Conservation (phyloP, 768 basidiomycete species). For the Mycena latifolia region DNA sequence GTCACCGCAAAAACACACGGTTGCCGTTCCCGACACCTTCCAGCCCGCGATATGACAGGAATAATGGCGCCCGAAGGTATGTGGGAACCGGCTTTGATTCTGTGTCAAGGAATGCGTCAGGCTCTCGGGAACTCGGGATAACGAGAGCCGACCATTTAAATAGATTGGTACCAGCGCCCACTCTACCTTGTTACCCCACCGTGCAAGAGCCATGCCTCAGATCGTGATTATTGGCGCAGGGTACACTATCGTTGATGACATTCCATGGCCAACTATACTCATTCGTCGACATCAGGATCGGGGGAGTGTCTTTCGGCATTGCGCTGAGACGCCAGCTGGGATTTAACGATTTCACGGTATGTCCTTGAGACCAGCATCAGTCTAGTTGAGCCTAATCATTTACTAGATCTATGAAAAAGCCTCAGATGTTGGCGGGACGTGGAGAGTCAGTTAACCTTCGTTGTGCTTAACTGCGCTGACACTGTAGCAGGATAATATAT, state of each 20-base stretch:
- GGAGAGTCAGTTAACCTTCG: conserved; percentile 55
- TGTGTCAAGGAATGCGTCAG: no score
- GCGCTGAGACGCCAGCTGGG: conserved; percentile 8
- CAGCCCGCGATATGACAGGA: no score
- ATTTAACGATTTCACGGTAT: conserved; percentile 11
- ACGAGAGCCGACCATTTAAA: no score
- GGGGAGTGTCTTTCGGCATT: not conserved
- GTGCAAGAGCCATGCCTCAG: not conserved
- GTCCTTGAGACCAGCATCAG: no score
- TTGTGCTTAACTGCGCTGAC: not conserved
- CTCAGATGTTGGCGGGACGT: conserved; percentile 61
- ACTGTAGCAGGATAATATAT: conserved; percentile 48
- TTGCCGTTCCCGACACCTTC: no score
- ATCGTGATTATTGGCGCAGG: conserved; percentile 13
- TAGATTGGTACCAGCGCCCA: no score
- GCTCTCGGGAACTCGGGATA: no score
- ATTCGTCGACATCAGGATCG: not conserved
- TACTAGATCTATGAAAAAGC: conserved; percentile 29
- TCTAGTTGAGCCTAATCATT: not conserved
- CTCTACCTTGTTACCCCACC: no score
- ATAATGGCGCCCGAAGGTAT: no score
- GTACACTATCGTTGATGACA: not conserved
- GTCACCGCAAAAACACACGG: no score
- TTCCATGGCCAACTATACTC: not conserved
- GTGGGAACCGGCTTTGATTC: no score